Base-by-base conservation (phyloP, 176 grass and related monocot genomes). In the Avena atlantica region DNA sequence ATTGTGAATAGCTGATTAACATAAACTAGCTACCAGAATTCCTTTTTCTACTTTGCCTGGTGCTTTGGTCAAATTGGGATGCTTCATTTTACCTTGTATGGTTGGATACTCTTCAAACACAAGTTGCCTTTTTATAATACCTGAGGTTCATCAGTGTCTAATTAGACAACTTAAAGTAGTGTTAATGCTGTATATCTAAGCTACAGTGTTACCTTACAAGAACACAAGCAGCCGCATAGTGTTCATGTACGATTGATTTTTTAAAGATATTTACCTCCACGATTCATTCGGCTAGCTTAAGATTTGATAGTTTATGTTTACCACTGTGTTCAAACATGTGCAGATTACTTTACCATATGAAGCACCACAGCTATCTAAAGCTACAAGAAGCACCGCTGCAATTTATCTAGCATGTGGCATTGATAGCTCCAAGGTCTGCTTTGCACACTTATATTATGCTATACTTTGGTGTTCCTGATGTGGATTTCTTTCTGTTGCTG, bases 281-380 rank as follows among this genome's bases (percentile, higher is more conserved):
- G 23, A 13, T 86, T 78, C 27, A n/a, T 75, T 80, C 20, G 78
- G 13, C 3, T 45, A 31, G 25, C 55, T 62, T 62, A 44, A 31
- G 20, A 16, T 65, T 57, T 80, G 50, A 59, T 63, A 79, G 34
- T 27, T 48, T 77, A 48, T 57, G 42, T 49, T 61, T 68, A 19
- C 4, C 31, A 50, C 24, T 13, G 61, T 66, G 14, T 65, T 77
- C 67, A 72, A 65, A 70, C 13, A 8, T 87, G 40, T 84, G 81
- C 78, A 98, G 97, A 96, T 98, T 70, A 98, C 97, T 74, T 83
- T 98, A 88, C 97, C 94, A 63, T 96, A 98, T 87, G 90, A 98
- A 13, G 89, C 90, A 40, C 87, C 70, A 70, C 85, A 93, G 61
- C 72, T 98, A 36, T 93, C 89, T 48, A 96, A 96, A 98, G 81